Evolutionary conservation across 148 eudicot species (phyloP).

Genomic region (Euryodendron excelsum): DNA sequence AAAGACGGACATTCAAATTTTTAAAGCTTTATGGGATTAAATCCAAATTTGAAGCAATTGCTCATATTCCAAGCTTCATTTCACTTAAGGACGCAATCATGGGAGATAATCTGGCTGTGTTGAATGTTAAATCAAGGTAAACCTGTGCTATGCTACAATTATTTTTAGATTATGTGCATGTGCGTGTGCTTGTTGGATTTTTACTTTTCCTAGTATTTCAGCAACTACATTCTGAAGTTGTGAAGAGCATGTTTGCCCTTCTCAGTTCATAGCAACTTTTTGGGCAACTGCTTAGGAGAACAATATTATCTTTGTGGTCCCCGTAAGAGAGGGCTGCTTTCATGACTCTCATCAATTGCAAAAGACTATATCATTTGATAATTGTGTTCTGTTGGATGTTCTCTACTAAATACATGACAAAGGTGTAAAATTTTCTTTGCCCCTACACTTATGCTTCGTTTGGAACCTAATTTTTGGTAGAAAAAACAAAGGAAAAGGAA

Average conservation of each 20-base stretch:
- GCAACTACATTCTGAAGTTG: neutral
- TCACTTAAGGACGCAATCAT: conserved; percentile 21
- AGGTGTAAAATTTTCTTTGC: too few species aligned
- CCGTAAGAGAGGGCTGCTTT: too few species aligned
- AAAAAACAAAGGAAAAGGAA: too few species aligned
- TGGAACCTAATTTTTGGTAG: too few species aligned
- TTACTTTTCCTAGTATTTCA: neutral
- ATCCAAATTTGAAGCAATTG: neutral
- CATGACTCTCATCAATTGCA: too few species aligned
- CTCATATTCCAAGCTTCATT: conserved; percentile 20
- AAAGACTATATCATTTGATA: too few species aligned
- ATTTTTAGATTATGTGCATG: neutral
- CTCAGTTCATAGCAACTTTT: neutral
- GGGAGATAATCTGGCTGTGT: conserved; percentile 14
- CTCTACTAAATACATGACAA: too few species aligned
- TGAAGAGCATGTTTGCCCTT: neutral
- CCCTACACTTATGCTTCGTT: too few species aligned
- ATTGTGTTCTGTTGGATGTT: too few species aligned
- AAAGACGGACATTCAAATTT: neutral
- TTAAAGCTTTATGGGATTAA: neutral
- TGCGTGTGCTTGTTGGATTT: neutral
- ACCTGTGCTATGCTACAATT: neutral
- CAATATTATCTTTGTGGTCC: too few species aligned
- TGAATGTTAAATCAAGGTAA: conserved; percentile 16
- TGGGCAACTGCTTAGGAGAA: too few species aligned